A percentile compares a stretch with the other conserved stretches of the same genome.
Evolutionary conservation across 768 basidiomycete species (phyloP).

Genomic region (Suillus lakei): DNA sequence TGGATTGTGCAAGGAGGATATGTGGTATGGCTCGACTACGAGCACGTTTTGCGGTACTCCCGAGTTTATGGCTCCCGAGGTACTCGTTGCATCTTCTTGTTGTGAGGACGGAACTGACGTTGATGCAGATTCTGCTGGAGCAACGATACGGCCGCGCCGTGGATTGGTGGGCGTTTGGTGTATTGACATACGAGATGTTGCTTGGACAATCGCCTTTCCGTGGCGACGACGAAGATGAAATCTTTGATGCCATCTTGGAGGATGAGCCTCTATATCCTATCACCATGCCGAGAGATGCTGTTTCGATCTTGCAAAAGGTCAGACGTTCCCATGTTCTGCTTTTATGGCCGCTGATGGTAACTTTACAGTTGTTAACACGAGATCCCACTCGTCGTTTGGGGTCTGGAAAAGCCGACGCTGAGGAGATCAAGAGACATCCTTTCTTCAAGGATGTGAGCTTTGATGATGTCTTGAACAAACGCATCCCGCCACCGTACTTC

Average conservation of each 20-base stretch:
- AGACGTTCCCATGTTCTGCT: slow-evolving; percentile 11
- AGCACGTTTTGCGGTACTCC: slow-evolving; percentile 99
- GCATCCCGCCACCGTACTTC: slow-evolving; percentile 97
- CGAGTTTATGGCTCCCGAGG: slow-evolving; percentile 99
- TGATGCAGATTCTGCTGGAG: slow-evolving; percentile 88
- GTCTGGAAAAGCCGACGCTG: slow-evolving; percentile 89
- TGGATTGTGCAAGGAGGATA: slow-evolving; percentile 98
- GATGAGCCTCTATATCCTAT: slow-evolving; percentile 99
- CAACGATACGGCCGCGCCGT: slow-evolving; percentile 98
- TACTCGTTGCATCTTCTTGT: slow-evolving; percentile 32
- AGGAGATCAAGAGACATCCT: slow-evolving; percentile 95
- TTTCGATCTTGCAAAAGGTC: slow-evolving; percentile 94
- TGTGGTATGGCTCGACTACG: slow-evolving; percentile 96
- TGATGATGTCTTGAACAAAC: slow-evolving; percentile 96
- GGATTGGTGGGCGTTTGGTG: slow-evolving; percentile 99
- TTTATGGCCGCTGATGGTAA: slow-evolving; percentile 9
- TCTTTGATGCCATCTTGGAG: slow-evolving; percentile 98
- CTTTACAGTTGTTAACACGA: slow-evolving; percentile 79
- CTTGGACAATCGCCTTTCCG: slow-evolving; percentile 99
- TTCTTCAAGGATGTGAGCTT: slow-evolving; percentile 99
- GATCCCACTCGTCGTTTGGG: slow-evolving; percentile 92
- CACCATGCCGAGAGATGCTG: slow-evolving; percentile 98
- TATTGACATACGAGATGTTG: slow-evolving; percentile 98
- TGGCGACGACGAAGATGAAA: slow-evolving; percentile 99
- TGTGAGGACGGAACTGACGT: slow-evolving; percentile 12